Conservation (phyloP, 1,284 basidiomycete species). For the Agroathelia rolfsii region DNA sequence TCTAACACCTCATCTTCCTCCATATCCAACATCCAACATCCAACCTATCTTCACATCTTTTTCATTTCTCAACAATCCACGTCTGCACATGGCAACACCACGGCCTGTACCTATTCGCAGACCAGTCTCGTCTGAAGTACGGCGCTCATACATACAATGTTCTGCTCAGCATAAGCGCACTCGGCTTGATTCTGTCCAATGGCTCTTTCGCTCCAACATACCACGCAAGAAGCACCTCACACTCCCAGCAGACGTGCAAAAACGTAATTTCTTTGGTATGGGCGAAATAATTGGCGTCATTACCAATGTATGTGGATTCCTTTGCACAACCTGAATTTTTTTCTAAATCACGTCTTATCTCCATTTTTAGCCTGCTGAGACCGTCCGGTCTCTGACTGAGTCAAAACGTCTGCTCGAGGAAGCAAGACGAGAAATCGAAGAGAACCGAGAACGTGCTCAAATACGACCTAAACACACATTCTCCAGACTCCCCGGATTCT, state of each 20-base stretch:
- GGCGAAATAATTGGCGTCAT: constrained; percentile 68
- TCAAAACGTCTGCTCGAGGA: constrained; percentile 67
- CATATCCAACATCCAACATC: no score
- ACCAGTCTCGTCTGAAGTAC: no score
- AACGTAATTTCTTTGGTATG: constrained; percentile 68
- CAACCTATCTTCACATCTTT: no score
- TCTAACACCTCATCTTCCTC: no score
- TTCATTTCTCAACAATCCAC: no score
- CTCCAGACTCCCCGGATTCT: constrained; percentile 63
- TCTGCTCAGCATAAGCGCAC: no score
- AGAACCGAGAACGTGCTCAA: constrained; percentile 54
- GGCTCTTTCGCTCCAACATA: constrained; percentile 65
- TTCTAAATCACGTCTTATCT: constrained; percentile 7
- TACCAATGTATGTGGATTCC: constrained; percentile 46
- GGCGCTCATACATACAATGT: no score
- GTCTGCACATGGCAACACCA: no score
- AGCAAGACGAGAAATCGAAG: constrained; percentile 59
- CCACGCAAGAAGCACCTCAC: constrained; percentile 51
- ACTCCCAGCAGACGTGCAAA: constrained; percentile 46
- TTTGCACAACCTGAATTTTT: constrained; percentile 8
- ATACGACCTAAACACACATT: constrained; percentile 70
- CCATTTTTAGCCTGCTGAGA: constrained; percentile 54
- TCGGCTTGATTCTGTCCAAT: constrained; percentile 45
- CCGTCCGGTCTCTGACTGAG: constrained; percentile 68
- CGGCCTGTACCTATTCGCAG: no score